Percentiles rank a stretch among this genome's conserved stretches.
Conservation (phyloP, 306 rosid genomes). For the Gillenia trifoliata region DNA sequence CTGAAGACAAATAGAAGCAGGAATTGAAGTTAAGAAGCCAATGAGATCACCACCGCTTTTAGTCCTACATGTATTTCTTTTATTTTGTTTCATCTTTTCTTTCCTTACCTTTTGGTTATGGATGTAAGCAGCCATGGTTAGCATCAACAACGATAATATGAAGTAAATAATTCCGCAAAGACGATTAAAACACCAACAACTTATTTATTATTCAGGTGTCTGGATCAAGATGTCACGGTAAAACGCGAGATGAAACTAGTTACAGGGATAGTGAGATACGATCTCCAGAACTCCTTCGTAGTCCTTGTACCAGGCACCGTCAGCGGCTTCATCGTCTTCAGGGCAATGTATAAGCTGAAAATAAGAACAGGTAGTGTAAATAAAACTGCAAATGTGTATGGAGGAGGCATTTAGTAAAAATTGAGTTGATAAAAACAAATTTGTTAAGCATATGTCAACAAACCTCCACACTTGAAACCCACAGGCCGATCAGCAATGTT, state of each 20-base stretch:
- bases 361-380: background rate
- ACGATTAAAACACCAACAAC: background rate
- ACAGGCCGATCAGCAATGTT: constrained; percentile 36
- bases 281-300: background rate
- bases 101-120: no score
- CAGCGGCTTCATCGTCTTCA: constrained; percentile 19
- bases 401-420: background rate
- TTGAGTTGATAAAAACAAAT: background rate
- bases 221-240: constrained; percentile 1
- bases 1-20: no score
- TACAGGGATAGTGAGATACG: background rate
- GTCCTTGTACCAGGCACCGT: background rate
- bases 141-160: background rate
- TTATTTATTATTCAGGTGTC: constrained; percentile 18
- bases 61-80: no score
- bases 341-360: constrained; percentile 42
- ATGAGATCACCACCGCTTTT: no score
- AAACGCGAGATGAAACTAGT: constrained; percentile 11
- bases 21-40: no score
- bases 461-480: constrained; percentile 54
- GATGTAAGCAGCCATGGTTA: no score
- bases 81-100: no score
- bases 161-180: background rate
- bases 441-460: background rate
- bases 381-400: background rate